Percentiles rank a stretch among this genome's conserved stretches.
These are phyloP conservation scores for Cyclaneusma minus DNA, from an alignment of 2,329 filamentous ascomycete species.

Conservation along the genomic window DNA sequence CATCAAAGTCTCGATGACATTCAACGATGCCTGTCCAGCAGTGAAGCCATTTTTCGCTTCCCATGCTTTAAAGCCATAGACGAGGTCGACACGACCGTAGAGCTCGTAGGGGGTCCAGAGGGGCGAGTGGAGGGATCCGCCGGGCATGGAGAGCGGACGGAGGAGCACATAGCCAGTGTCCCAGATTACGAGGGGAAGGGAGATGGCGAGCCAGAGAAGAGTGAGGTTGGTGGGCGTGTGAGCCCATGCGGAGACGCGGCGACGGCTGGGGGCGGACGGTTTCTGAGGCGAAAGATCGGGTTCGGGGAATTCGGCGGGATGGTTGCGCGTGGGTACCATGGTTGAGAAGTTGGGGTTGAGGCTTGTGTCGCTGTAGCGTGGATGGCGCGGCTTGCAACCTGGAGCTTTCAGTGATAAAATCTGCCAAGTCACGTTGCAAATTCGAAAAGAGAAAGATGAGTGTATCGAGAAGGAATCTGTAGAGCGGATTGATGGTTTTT, in stretches of 20 bases:
- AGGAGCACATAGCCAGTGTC: constrained; percentile 48
- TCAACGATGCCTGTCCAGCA: constrained; percentile 42
- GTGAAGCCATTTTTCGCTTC: constrained; percentile 47
- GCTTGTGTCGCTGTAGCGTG: too few species aligned
- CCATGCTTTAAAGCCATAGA: constrained; percentile 51
- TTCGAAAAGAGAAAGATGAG: too few species aligned
- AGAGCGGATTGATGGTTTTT: too few species aligned
- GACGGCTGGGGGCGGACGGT: constrained; percentile 13
- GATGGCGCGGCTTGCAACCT: too few species aligned
- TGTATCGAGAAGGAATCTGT: too few species aligned
- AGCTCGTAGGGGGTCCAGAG: constrained; percentile 51
- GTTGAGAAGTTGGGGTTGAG: constrained; percentile 4
- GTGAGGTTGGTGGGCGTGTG: constrained; percentile 44
- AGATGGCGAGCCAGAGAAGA: constrained; percentile 44
- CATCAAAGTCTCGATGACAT: constrained; percentile 39
- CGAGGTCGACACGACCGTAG: constrained; percentile 48
- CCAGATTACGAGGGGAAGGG: constrained; percentile 53
- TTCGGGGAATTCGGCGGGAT: constrained; percentile 32
- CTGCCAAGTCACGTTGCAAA: too few species aligned
- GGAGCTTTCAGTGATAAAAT: too few species aligned
- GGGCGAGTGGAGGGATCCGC: constrained; percentile 42
- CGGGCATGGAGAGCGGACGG: constrained; percentile 52
- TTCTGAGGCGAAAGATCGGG: constrained; percentile 12
- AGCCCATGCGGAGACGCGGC: constrained; percentile 25
- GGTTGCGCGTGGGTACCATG: constrained; percentile 41